phyloP scores from a whole-genome alignment of 345 rosid genomes.

The Salix koriyanagi region DNA sequence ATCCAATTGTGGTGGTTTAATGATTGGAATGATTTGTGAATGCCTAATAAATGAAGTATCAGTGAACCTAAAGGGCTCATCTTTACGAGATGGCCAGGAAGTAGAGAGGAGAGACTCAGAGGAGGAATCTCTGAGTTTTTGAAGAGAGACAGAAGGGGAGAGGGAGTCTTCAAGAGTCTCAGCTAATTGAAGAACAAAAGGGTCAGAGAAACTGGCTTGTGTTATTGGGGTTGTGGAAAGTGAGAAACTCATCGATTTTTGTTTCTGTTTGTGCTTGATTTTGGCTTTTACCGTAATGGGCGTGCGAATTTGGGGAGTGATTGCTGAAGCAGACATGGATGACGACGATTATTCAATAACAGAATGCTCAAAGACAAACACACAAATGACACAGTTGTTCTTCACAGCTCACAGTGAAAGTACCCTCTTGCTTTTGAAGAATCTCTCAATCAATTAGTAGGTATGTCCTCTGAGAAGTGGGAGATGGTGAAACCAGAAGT shows the following conservation, averaged over 20 bases:
- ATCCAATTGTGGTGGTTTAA: constrained; percentile 39
- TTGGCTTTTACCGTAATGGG: not conserved
- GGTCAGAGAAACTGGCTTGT: constrained; percentile 73
- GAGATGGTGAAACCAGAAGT: not conserved
- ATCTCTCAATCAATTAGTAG: not conserved
- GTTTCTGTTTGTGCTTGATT: constrained; percentile 6
- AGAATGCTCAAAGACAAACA: not conserved
- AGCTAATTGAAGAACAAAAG: constrained; percentile 75
- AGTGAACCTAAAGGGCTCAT: constrained; percentile 85
- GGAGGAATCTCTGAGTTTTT: constrained; percentile 64
- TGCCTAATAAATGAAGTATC: constrained; percentile 67
- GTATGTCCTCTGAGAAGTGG: not conserved
- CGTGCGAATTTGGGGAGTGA: constrained; percentile 5
- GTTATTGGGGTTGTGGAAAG: constrained; percentile 11
- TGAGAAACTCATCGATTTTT: not conserved
- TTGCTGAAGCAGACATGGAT: constrained; percentile 16
- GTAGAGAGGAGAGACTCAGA: constrained; percentile 66
- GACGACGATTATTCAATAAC: not conserved
- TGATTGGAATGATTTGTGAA: constrained; percentile 58
- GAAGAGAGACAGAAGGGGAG: constrained; percentile 45
- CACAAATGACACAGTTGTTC: not conserved
- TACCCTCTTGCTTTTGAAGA: not conserved
- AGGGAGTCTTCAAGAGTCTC: constrained; percentile 87
- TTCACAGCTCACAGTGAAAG: not conserved
- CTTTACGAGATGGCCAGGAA: constrained; percentile 83